Conservation (phyloP, 495 filamentous ascomycete species). For the Pyronema omphalodes region DNA sequence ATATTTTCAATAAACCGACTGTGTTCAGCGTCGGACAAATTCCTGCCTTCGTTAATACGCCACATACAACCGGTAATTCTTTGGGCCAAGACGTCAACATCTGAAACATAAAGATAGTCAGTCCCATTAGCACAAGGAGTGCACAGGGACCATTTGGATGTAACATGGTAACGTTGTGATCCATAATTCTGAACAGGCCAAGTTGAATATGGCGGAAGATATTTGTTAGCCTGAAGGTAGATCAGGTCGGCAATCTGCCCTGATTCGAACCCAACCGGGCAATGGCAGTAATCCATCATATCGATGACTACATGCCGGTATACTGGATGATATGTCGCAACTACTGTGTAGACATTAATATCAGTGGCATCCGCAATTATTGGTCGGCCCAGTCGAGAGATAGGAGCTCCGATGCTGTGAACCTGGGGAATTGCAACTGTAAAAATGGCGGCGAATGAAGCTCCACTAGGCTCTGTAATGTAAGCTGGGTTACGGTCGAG, state of each 20-base stretch:
- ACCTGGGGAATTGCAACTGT: neutral
- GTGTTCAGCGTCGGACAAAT: neutral
- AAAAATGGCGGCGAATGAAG: conserved; percentile 1
- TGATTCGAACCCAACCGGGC: neutral
- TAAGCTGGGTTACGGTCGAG: neutral
- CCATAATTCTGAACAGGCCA: neutral
- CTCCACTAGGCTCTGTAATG: neutral
- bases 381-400: neutral
- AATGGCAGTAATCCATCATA: neutral
- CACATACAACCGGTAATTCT: conserved; percentile 3
- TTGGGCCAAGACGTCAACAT: conserved; percentile 1
- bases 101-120: conserved; percentile 2
- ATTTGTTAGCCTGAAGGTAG: neutral
- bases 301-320: conserved; percentile 1
- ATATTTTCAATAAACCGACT: neutral
- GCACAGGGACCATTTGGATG: neutral
- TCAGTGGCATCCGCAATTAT: neutral
- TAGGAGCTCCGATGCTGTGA: neutral
- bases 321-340: conserved; percentile 1
- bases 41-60: neutral
- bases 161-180: neutral
- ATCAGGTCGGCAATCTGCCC: neutral
- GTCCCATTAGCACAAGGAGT: neutral
- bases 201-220: neutral
- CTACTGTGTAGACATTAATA: neutral